Conservation (phyloP, 441 rosid genomes). For the Populus hybrid region DNA sequence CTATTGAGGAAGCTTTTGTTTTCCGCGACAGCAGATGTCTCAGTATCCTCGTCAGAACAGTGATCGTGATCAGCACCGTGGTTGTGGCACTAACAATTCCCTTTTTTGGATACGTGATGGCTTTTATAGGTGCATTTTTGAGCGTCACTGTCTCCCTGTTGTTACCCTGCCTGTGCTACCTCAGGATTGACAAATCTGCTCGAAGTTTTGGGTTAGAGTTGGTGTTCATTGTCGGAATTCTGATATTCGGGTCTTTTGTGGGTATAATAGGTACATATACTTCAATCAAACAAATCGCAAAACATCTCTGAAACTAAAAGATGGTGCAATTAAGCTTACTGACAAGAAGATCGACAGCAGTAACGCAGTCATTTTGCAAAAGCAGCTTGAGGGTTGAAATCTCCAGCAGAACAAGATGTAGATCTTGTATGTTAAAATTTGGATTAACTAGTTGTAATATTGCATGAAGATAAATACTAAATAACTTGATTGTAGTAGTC, state of each 20-base stretch:
- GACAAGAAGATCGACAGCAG: background rate
- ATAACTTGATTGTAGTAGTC: no score
- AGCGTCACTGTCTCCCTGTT: slow-evolving; percentile 43
- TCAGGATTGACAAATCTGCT: slow-evolving; percentile 38
- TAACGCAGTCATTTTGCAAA: background rate
- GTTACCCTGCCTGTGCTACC: slow-evolving; percentile 61
- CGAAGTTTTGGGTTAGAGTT: slow-evolving; percentile 33
- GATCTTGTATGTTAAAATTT: background rate
- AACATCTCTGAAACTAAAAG: slow-evolving; percentile 20
- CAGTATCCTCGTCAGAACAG: slow-evolving; percentile 41
- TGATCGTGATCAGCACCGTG: slow-evolving; percentile 44
- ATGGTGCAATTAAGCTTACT: background rate
- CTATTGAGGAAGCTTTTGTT: slow-evolving; percentile 35
- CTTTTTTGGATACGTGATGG: slow-evolving; percentile 66
- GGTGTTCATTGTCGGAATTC: slow-evolving; percentile 30
- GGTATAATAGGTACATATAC: slow-evolving; percentile 43
- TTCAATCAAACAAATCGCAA: slow-evolving; percentile 46
- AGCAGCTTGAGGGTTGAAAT: background rate
- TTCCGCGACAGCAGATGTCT: slow-evolving; percentile 26
- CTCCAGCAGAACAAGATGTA: background rate
- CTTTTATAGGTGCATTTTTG: slow-evolving; percentile 55
- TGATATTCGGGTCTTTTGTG: slow-evolving; percentile 33
- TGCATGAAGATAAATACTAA: background rate
- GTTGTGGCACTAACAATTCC: slow-evolving; percentile 55
- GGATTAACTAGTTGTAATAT: background rate